phyloP scores from a whole-genome alignment of 83 land plant species.

The Diphasiastrum complanatum region DNA sequence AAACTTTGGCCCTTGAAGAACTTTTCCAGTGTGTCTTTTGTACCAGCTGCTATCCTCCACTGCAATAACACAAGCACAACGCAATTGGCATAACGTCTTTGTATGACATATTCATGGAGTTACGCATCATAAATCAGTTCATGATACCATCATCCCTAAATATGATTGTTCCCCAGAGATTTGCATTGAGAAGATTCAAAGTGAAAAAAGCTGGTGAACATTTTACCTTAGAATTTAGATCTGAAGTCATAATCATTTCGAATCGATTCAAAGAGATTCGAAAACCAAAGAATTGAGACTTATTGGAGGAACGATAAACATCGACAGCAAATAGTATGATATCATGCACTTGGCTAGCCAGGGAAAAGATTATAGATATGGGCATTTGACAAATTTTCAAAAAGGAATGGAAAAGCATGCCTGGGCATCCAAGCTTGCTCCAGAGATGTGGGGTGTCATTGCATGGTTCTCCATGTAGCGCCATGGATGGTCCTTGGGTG shows the following conservation, averaged over 20 bases:
- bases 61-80: conserved; percentile 23
- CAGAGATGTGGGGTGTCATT: conserved; percentile 93
- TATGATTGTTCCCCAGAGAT: too few relatives aligned
- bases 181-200: too few relatives aligned
- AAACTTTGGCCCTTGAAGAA: conserved; percentile 83
- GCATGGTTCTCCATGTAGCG: conserved; percentile 89
- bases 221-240: too few relatives aligned
- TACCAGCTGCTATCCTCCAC: conserved; percentile 79
- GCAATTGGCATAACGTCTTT: background rate
- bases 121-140: background rate
- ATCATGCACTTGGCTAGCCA: too few relatives aligned
- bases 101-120: too few relatives aligned
- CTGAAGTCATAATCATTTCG: too few relatives aligned
- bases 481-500: conserved; percentile 95
- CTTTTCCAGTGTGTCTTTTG: conserved; percentile 74
- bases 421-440: conserved; percentile 94
- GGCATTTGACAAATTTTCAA: background rate
- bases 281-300: too few relatives aligned
- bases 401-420: conserved; percentile 19
- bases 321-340: too few relatives aligned
- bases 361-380: background rate
- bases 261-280: too few relatives aligned
- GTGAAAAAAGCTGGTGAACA: too few relatives aligned
- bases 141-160: background rate
- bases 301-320: too few relatives aligned